These are phyloP conservation scores for Rhytidhysteron rufulum DNA, from an alignment of 2,329 filamentous ascomycete species.

Conservation along the genomic window DNA sequence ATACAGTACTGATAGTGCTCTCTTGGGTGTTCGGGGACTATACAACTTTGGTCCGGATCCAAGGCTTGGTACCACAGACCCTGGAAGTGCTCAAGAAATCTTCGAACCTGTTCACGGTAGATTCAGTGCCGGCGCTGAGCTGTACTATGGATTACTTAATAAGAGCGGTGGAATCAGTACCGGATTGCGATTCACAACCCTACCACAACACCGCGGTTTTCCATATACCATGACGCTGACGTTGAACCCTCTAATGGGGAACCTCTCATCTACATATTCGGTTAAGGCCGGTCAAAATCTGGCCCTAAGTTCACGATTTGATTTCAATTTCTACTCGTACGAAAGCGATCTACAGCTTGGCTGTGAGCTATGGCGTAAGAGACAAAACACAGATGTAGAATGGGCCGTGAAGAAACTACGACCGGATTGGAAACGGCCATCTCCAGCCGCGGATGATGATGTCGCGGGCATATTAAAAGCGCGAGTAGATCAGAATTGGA, in stretches of 20 bases:
- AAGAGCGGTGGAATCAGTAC: conserved; percentile 90
- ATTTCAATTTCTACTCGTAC: conserved; percentile 98
- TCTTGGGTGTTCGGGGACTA: conserved; percentile 81
- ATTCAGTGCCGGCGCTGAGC: conserved; percentile 85
- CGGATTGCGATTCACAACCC: conserved; percentile 82
- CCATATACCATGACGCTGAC: conserved; percentile 93
- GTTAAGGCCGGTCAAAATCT: conserved; percentile 80
- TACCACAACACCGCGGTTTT: conserved; percentile 76
- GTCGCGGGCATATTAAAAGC: conserved; percentile 87
- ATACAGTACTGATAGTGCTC: conserved; percentile 85
- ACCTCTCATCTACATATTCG: conserved; percentile 85
- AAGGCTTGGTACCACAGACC: conserved; percentile 26
- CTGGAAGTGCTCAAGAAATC: conserved; percentile 18
- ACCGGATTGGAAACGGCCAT: conserved; percentile 37
- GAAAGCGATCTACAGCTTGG: conserved; percentile 91
- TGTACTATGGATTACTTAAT: conserved; percentile 93
- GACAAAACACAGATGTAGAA: conserved; percentile 37
- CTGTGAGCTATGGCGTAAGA: conserved; percentile 83
- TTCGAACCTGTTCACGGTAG: conserved; percentile 68
- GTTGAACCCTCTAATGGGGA: conserved; percentile 90
- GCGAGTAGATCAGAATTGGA: conserved; percentile 81
- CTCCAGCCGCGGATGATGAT: conserved; percentile 52
- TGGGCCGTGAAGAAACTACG: conserved; percentile 43
- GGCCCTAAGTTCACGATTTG: conserved; percentile 83
- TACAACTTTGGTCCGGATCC: conserved; percentile 90